A percentile compares a stretch with the other conserved stretches of the same genome.
Conservation (phyloP, 192 early-diverging fungal genomes). For the Backusella westeae region DNA sequence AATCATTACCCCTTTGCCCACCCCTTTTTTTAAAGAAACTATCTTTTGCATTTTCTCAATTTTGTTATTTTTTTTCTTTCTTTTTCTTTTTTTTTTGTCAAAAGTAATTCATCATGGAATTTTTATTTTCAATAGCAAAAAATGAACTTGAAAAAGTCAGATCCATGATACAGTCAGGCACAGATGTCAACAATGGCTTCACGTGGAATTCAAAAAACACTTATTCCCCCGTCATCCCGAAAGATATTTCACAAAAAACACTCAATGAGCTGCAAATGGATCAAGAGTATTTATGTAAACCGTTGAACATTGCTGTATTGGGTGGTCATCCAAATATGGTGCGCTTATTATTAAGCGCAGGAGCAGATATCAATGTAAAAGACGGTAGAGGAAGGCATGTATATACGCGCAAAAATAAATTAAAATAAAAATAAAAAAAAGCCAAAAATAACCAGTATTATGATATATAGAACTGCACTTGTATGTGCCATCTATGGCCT, state of each 20-base stretch:
- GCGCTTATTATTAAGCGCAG: slow-evolving; percentile 47
- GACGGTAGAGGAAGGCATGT: slow-evolving; percentile 63
- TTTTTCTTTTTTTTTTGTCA: neutral
- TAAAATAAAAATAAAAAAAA: neutral
- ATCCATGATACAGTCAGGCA: slow-evolving; percentile 37
- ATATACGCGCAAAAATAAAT: neutral
- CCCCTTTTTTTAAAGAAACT: neutral
- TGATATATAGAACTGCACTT: slow-evolving; percentile 49
- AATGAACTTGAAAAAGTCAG: slow-evolving; percentile 39
- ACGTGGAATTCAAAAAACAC: slow-evolving; percentile 41
- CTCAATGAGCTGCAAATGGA: slow-evolving; percentile 32
- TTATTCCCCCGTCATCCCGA: slow-evolving; percentile 38
- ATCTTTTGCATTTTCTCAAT: neutral
- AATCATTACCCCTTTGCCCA: neutral
- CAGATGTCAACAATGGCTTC: slow-evolving; percentile 45
- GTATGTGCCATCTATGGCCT: slow-evolving; percentile 64
- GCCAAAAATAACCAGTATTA: neutral
- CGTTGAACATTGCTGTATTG: slow-evolving; percentile 58
- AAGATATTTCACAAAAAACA: slow-evolving; percentile 23
- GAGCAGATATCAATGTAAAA: slow-evolving; percentile 55
- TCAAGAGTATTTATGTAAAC: slow-evolving; percentile 46
- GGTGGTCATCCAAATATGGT: slow-evolving; percentile 59
- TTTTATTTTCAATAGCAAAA: slow-evolving; percentile 37
- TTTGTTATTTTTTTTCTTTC: neutral
- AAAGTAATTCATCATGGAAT: slow-evolving; percentile 34